A percentile compares a stretch with the other conserved stretches of the same genome.
These are phyloP conservation scores for Trypethelium eluteriae DNA, from an alignment of 495 filamentous ascomycete species.

Conservation along the genomic window DNA sequence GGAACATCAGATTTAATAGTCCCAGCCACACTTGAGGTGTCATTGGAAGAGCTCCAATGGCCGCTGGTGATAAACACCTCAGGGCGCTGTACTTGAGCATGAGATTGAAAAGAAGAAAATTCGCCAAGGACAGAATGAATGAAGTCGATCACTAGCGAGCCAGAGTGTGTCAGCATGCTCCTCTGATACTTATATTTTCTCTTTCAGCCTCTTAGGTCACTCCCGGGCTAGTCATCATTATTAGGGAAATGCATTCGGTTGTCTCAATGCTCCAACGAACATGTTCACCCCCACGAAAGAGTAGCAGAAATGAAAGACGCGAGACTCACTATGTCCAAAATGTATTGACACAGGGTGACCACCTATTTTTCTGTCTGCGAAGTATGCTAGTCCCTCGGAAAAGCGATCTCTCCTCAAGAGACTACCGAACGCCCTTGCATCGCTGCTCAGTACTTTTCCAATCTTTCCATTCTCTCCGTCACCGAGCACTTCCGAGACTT, in stretches of 20 bases:
- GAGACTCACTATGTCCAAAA: conserved; percentile 42
- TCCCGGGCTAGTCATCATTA: too few species aligned
- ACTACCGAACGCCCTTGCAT: conserved; percentile 39
- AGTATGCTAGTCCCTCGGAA: conserved; percentile 38
- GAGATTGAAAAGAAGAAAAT: conserved; percentile 16
- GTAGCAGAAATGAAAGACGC: background rate
- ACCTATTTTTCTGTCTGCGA: conserved; percentile 40
- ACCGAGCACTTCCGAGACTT: conserved; percentile 43
- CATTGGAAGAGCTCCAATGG: conserved; percentile 21
- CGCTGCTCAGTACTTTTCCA: conserved; percentile 48
- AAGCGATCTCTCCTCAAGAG: conserved; percentile 33
- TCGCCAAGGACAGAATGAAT: conserved; percentile 22
- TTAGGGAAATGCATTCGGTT: too few species aligned
- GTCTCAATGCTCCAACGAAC: too few species aligned
- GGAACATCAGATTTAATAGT: conserved; percentile 40
- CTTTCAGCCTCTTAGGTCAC: too few species aligned
- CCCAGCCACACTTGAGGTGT: background rate
- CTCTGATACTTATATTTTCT: background rate
- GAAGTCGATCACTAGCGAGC: conserved; percentile 17
- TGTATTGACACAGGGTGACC: conserved; percentile 48
- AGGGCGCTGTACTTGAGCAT: conserved; percentile 43
- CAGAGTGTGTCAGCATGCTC: background rate
- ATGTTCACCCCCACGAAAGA: background rate
- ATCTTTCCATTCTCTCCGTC: conserved; percentile 36
- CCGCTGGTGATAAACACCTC: conserved; percentile 32